Base-by-base conservation (phyloP, 257 asterid genomes). In the Nicotiana undulata region DNA sequence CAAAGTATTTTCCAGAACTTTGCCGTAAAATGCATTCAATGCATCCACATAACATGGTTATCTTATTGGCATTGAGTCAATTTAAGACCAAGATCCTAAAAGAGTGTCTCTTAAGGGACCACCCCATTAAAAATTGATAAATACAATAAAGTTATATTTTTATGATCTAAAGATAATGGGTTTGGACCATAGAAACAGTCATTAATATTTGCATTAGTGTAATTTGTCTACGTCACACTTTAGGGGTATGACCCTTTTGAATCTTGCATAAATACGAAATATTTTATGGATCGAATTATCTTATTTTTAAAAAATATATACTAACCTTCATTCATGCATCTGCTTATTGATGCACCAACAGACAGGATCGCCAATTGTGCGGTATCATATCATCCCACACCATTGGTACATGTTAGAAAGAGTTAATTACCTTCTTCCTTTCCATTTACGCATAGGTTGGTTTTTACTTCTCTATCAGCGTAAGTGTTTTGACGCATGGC, bases 101-200 rank as follows among this genome's bases (percentile, higher is more conserved):
- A 13, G 56, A 18, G 22, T 20, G 77, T 24, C 34, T 46, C n/a
- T 13, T 0, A 37, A 32, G 28, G 56, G 56, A 72, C 60, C 58
- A 46, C 60, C 58, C 13, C 60, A 9, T 24, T 24, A 22, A 11
- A 40, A 72, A 0, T n/a, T 58, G 63, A 58, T 40, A 40, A 40
- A 40, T 40, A 40, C 2, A 40, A 3, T 40, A 7, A 8, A 40
- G 0, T 40, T 40, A 40, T 40, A 40, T 40, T 3, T 1, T 3
- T 8, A 7, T 2, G 49, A 40, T 3, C 3, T 40, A 40, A 40
- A 8, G 2, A 3, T 40, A 2, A 8, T 0, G 9, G 8, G 49
- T 40, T 40, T 11, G 11, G 8, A 40, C 0, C 2, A 40, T 40
- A 0, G 0, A 40, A 1, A 0, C 3, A 8, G 0, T 0, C 2